These are phyloP conservation scores for Macrophomina tecta DNA, from an alignment of 2,329 filamentous ascomycete genomes.

Conservation along the genomic window DNA sequence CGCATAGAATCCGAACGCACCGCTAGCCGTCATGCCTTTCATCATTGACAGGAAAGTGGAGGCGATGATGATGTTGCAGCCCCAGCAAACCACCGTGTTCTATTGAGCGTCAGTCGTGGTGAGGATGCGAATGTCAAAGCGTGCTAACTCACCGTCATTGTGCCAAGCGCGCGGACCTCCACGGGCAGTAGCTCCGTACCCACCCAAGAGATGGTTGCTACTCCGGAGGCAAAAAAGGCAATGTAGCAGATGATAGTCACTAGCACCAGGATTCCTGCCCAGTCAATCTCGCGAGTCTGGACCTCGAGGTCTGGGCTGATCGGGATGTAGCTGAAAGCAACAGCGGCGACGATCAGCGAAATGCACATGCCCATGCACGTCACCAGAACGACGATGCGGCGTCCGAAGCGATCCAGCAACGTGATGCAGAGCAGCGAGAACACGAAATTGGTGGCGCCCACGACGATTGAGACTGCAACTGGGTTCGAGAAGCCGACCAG, in stretches of 20 bases:
- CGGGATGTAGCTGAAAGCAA: slow-evolving; percentile 57
- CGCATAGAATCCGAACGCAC: slow-evolving; percentile 50
- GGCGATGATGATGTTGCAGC: slow-evolving; percentile 36
- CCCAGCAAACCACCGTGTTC: slow-evolving; percentile 40
- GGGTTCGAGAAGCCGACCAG: slow-evolving; percentile 79
- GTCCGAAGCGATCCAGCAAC: slow-evolving; percentile 79
- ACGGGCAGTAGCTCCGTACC: slow-evolving; percentile 45
- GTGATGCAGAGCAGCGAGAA: slow-evolving; percentile 78
- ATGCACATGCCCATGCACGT: slow-evolving; percentile 67
- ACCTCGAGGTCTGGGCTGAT: slow-evolving; percentile 46
- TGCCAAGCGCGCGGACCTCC: slow-evolving; percentile 46
- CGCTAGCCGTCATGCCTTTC: slow-evolving; percentile 45
- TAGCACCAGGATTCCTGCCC: slow-evolving; percentile 44
- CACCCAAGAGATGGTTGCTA: slow-evolving; percentile 46
- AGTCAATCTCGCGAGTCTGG: slow-evolving; percentile 38
- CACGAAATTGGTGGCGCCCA: slow-evolving; percentile 82
- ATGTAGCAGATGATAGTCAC: slow-evolving; percentile 47
- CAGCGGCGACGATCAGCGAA: slow-evolving; percentile 73
- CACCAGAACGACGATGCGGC: slow-evolving; percentile 69
- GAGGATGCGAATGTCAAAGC: neutral
- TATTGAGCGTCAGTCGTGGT: neutral
- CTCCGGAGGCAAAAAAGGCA: slow-evolving; percentile 42
- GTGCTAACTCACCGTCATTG: slow-evolving; percentile 42
- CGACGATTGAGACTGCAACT: slow-evolving; percentile 78
- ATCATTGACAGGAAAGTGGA: slow-evolving; percentile 49